phyloP scores from a whole-genome alignment of 192 early-diverging fungal genomes.

The Lunasporangiospora selenospora region DNA sequence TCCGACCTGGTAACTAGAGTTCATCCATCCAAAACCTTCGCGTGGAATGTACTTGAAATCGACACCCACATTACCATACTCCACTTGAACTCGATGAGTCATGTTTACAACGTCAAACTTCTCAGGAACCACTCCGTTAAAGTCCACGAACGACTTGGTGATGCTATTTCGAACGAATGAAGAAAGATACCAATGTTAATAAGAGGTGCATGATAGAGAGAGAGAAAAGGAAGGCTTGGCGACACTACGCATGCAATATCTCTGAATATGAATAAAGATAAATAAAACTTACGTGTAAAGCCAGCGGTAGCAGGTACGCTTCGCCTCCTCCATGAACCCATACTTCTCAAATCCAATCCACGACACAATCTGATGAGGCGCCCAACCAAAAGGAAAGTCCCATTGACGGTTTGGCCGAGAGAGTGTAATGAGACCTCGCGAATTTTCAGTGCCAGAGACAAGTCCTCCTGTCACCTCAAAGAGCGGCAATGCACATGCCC shows the following conservation, averaged over 20 bases:
- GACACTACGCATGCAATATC: no score
- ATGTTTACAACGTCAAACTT: constrained; percentile 96
- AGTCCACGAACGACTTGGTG: constrained; percentile 95
- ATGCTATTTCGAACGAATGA: constrained; percentile 52
- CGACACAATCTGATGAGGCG: constrained; percentile 98
- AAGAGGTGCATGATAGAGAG: not conserved
- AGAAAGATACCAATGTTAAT: not conserved
- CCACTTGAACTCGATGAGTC: constrained; percentile 90
- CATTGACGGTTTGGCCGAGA: constrained; percentile 94
- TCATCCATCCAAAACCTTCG: constrained; percentile 99
- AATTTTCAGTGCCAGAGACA: constrained; percentile 91
- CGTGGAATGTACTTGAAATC: constrained; percentile 94
- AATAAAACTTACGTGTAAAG: constrained; percentile 75
- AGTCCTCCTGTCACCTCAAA: constrained; percentile 94
- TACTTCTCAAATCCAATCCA: constrained; percentile 93
- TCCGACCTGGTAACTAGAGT: constrained; percentile 88
- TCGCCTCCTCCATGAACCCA: constrained; percentile 73
- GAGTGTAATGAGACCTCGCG: constrained; percentile 80
- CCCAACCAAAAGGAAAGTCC: constrained; percentile 96
- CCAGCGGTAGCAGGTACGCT: constrained; percentile 92
- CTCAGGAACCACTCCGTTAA: constrained; percentile 96
- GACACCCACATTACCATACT: constrained; percentile 95
- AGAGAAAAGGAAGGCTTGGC: no score
- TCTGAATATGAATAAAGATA: no score
- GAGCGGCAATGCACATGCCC: constrained; percentile 60